Evolutionary conservation across 352 stramenopile genomes (phyloP), one percentile per base, ranked within the genome.

Genomic region (Pseudoperonospora humuli): DNA sequence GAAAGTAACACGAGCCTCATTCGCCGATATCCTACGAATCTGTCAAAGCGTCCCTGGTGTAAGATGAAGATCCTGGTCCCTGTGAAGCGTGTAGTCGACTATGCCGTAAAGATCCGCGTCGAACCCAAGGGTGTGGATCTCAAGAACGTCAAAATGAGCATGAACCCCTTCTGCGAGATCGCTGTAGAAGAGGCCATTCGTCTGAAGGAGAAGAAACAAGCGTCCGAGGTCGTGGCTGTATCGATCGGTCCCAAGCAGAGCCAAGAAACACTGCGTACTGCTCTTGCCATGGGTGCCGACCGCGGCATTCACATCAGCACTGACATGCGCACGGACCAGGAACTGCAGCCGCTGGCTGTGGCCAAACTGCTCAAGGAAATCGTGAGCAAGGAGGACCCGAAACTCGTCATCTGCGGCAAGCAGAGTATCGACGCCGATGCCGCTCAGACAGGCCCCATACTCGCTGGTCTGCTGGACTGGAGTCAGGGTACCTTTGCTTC

Each of bases 121-220:
- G 74, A 88, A 45, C 77, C 95, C 26, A 78, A 81, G 57, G 88
- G 86, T 39, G 95, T 99, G 19, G 94, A 99, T 51, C 80, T 98
- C 14, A 93, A 93, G 58, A 99, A 99, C 67, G 94, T 99, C 28
- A 99, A 99, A 77, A 99, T 99, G 95, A 96, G 82, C 48, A 97
- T 99, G 89, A 99, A 99, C 76, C 97, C 97, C 17, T 99, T 99
- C 75, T 99, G 97, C 64, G 96, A 98, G 61, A 98, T 98, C 61
- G 93, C 93, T 17, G 80, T 98, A 9, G 96, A 99, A 73, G 96
- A 99, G 63, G 96, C 95, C 20, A 95, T 99, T 53, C 93, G 93
- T 23, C 76, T 99, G 47, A 99, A 99, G 73, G 95, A 99, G 72
- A 91, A 96, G 67, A 98, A 98, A 68, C 47, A 86, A 25, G 95